A percentile compares a stretch with the other conserved stretches of the same genome.
Conservation (phyloP, 768 basidiomycete species). For the Mycena venus region DNA sequence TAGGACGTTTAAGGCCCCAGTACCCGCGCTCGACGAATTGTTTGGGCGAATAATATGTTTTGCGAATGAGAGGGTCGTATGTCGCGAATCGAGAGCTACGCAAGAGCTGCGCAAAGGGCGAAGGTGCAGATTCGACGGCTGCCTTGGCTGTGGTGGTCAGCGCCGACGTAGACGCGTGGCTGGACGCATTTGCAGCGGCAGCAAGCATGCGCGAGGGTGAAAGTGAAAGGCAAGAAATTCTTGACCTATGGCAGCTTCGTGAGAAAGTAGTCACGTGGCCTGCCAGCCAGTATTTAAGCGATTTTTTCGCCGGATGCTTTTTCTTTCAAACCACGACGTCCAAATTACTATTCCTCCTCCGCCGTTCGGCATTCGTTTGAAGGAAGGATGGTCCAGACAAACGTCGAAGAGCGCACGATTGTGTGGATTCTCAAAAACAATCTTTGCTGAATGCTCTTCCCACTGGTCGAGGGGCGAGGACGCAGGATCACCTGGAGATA, state of each 20-base stretch:
- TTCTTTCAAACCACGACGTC: slow-evolving; percentile 68
- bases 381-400: slow-evolving; percentile 91
- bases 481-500: slow-evolving; percentile 93
- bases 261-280: slow-evolving; percentile 5
- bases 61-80: slow-evolving; percentile 81
- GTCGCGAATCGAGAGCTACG: slow-evolving; percentile 87
- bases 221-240: not conserved
- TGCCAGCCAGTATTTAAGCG: slow-evolving; percentile 46
- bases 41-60: slow-evolving; percentile 80
- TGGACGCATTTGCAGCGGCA: slow-evolving; percentile 19
- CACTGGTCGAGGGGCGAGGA: slow-evolving; percentile 91
- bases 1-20: slow-evolving; percentile 89
- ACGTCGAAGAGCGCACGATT: slow-evolving; percentile 75
- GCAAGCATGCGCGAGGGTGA: not conserved
- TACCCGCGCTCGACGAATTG: slow-evolving; percentile 83
- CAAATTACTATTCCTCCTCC: slow-evolving; percentile 85
- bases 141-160: slow-evolving; percentile 20
- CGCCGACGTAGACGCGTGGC: slow-evolving; percentile 33
- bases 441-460: slow-evolving; percentile 93
- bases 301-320: slow-evolving; percentile 20
- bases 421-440: slow-evolving; percentile 85
- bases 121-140: slow-evolving; percentile 51
- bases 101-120: slow-evolving; percentile 82
- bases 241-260: not conserved
- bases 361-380: slow-evolving; percentile 52